Evolutionary conservation across 129 eudicot genomes (phyloP), one percentile per base, ranked within the genome.

Genomic region (Mikania micrantha): DNA sequence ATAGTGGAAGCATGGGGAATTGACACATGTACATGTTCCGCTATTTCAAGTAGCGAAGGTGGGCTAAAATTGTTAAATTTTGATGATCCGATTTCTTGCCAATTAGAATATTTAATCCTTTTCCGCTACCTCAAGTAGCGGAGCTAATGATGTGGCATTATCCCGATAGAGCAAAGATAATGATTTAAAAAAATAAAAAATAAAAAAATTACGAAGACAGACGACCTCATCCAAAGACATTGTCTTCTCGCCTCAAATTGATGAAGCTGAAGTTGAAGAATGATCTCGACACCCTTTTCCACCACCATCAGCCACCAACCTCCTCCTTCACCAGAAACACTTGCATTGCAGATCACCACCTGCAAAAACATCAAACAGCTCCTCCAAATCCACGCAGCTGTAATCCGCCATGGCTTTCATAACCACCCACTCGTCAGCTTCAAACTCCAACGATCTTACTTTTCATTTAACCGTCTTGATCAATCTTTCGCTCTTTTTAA

Each of bases 401-500:
- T 74, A 11, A 65, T 89, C 71, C 91, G 96, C 40, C 84, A 83
- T 41, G 83, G 79, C 75, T 79, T 84, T 4, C 81, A 88, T 44
- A 74, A 53, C 77, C 84, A 93, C 76, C 83, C 85, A 2, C 15
- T 74, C 28, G 22, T 93, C 38, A 88, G 74, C 53, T 88, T 88
- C 64, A 93, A 89, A 83, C 92, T 93, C 62, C 96, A 86, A 45
- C 88, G 86, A 56, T 82, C 92, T 0, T 93, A 93, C 76, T 78
- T 95, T 27, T 74, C 82, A 13, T 69, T 86, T 5, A 79, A 81
- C 54, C 87, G 82, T 54, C 86, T 93, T 4, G 73, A 87, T 34
- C 61, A 64, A 60, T 82, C 93, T 1, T 45, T 66, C 4, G 4
- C 79, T 11, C 91, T 93, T 61, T 84, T 89, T 44, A 56, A 65